Conservation (phyloP, 495 filamentous ascomycete genomes). For the Antarctomyces pellizariae region DNA sequence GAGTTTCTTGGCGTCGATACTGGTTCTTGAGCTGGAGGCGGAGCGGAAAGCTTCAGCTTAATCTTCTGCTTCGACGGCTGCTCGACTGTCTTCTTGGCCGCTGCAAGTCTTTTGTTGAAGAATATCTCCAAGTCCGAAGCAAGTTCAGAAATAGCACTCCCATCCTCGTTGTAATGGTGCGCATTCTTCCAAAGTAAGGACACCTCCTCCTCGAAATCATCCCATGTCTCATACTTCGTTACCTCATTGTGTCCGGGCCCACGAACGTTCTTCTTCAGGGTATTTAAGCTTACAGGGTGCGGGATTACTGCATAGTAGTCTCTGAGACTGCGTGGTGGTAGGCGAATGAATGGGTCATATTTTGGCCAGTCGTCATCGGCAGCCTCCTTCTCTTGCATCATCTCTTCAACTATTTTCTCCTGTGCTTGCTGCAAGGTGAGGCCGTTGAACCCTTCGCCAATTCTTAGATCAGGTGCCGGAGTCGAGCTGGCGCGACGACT, state of each 20-base stretch:
- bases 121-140: constrained; percentile 45
- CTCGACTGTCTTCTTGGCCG: constrained; percentile 38
- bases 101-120: constrained; percentile 38
- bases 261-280: constrained; percentile 43
- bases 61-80: constrained; percentile 52
- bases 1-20: constrained; percentile 25
- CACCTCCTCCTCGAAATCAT: constrained; percentile 53
- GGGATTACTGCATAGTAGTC: constrained; percentile 64
- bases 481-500: constrained; percentile 23
- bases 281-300: constrained; percentile 46
- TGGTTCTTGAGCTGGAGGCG: constrained; percentile 15
- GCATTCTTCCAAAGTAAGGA: constrained; percentile 71
- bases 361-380: constrained; percentile 26
- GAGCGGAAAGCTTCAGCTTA: constrained; percentile 39
- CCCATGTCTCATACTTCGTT: constrained; percentile 56
- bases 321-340: constrained; percentile 33
- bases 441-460: constrained; percentile 30
- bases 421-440: constrained; percentile 59
- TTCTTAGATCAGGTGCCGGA: constrained; percentile 20
- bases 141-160: constrained; percentile 48
- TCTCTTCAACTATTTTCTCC: constrained; percentile 49
- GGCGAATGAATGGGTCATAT: constrained; percentile 39
- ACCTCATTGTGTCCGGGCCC: constrained; percentile 38
- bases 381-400: constrained; percentile 35
- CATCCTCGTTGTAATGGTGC: constrained; percentile 70